Conservation (phyloP, 1,284 basidiomycete genomes). For the Malassezia brasiliensis region DNA sequence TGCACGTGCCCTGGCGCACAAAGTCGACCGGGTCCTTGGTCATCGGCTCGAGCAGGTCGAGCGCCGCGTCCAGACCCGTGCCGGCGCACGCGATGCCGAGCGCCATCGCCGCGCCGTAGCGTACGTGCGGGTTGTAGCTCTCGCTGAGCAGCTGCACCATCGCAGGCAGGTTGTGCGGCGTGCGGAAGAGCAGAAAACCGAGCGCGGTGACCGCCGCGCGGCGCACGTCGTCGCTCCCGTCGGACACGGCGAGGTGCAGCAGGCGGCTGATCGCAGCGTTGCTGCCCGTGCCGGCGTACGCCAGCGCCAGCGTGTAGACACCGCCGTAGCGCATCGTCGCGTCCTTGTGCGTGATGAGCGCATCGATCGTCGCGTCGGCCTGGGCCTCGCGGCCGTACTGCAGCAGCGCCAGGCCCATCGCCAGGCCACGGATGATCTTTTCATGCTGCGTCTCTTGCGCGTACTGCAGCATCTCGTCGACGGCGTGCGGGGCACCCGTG, state of each 20-base stretch:
- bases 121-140: conserved; percentile 48
- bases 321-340: conserved; percentile 47
- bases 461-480: conserved; percentile 48
- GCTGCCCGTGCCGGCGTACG: conserved; percentile 48
- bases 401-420: conserved; percentile 45
- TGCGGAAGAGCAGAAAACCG: conserved; percentile 47
- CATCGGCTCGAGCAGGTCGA: conserved; percentile 46
- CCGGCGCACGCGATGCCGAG: conserved; percentile 47
- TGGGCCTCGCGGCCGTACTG: conserved; percentile 46
- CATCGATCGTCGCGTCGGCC: conserved; percentile 44
- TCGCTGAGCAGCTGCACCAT: conserved; percentile 48
- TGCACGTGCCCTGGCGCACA: conserved; percentile 46
- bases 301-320: conserved; percentile 45
- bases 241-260: conserved; percentile 45
- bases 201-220: conserved; percentile 45
- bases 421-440: conserved; percentile 48
- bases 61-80: conserved; percentile 45
- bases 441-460: conserved; percentile 49
- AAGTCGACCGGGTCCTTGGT: conserved; percentile 48
- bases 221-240: conserved; percentile 47
- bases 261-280: conserved; percentile 44
- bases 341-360: conserved; percentile 43
- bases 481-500: conserved; percentile 39
- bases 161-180: conserved; percentile 46
- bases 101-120: conserved; percentile 47